A percentile compares a stretch with the other conserved stretches of the same genome.
These are phyloP conservation scores for Nannizzia gypsea DNA, from an alignment of 2,329 filamentous ascomycete species.

Conservation along the genomic window DNA sequence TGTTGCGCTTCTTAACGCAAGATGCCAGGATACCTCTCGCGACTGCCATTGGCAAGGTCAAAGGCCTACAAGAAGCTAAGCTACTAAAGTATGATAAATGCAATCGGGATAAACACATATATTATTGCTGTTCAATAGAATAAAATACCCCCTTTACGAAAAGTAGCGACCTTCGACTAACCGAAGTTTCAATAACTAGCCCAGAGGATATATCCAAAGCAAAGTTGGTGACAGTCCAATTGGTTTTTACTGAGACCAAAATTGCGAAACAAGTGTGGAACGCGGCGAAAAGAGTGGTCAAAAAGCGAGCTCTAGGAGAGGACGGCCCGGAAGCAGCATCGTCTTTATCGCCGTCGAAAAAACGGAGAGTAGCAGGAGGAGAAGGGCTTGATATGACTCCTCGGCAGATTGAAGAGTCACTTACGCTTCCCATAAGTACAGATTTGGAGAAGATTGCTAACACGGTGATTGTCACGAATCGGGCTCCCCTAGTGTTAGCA, in stretches of 20 bases:
- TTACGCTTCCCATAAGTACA: conserved; percentile 24
- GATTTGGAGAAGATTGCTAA: conserved; percentile 47
- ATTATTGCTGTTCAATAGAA: neutral
- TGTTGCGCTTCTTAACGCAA: conserved; percentile 48
- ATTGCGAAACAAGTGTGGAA: conserved; percentile 45
- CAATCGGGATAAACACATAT: neutral
- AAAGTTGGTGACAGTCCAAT: conserved; percentile 33
- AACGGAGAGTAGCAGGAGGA: conserved; percentile 19
- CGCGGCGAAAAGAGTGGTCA: conserved; percentile 45
- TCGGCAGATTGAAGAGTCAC: conserved; percentile 24
- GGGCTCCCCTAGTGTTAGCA: conserved; percentile 69
- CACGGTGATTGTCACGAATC: conserved; percentile 57
- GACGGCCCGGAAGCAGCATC: conserved; percentile 24
- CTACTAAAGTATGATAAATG: conserved; percentile 29
- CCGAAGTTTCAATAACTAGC: conserved; percentile 19
- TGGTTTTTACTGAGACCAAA: conserved; percentile 42
- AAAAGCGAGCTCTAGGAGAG: conserved; percentile 38
- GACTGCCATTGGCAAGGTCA: conserved; percentile 43
- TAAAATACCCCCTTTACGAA: neutral
- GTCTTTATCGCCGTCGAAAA: conserved; percentile 22
- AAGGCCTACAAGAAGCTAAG: conserved; percentile 40
- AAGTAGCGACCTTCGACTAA: neutral
- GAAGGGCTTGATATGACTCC: conserved; percentile 16
- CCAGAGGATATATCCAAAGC: conserved; percentile 40
- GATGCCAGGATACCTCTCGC: conserved; percentile 47